Base-by-base conservation (phyloP, 164 flowering plant genomes). In the Malania oleifera region DNA sequence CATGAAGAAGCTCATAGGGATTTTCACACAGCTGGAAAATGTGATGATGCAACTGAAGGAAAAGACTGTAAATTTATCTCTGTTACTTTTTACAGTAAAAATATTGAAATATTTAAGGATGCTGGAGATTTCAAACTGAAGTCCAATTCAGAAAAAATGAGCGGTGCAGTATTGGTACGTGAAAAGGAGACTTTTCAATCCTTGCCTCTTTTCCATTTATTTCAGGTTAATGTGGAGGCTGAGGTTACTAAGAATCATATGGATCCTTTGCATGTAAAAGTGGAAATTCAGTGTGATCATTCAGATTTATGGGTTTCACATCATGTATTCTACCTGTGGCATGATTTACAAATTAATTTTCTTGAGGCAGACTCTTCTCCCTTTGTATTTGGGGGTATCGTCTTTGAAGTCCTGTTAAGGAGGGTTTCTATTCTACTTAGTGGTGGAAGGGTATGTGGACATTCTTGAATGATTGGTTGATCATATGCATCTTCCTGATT, bases 381-480 rank as follows among this genome's bases (percentile, higher is more conserved):
- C 20, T 26, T 54, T 55, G 20, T 61, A 25, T 52, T 62, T 26
- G 39, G 60, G 54, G 50, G 10, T 39, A 34, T 80, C 56, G 70
- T 65, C 49, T 23, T 84, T 18, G 67, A 74, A 10, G 37, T 82
- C 17, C 68, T 75, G 54, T 31, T 83, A 8, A 77, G 76, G 70
- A 90, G 82, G 73, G 67, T 73, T 48, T 84, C 96, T 56, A 51
- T 93, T 62, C 79, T 84, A 52, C 70, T 93, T 29, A 84, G 78
- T 38, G 99, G 90, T 85, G 89, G 86, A 73, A 87, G 82, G 90
- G 98, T 93, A 80, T 64, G 76, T 45, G 64, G 25, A n/a, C n/a
- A n/a, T n/a, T n/a, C n/a, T n/a, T n/a, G n/a, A n/a, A n/a, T n/a
- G n/a, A n/a, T n/a, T n/a, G n/a, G n/a, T n/a, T n/a, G n/a, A n/a